phyloP scores from a whole-genome alignment of 2,329 filamentous ascomycete species.

The Aspergillus piperis region DNA sequence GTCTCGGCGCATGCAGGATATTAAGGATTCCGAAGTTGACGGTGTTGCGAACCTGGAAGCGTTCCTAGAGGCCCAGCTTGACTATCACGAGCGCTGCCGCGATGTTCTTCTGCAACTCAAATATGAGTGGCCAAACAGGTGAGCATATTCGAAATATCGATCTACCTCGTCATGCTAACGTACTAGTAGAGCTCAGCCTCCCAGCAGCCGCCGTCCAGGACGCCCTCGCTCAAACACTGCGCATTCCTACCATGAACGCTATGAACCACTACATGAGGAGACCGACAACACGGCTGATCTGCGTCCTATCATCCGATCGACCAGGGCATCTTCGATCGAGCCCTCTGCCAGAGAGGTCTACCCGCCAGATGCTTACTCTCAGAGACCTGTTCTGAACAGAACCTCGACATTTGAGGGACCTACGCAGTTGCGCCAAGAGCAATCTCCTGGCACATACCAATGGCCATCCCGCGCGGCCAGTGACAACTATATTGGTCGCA shows the following conservation, averaged over 20 bases:
- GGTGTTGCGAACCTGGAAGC: slow-evolving; percentile 75
- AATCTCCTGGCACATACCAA: slow-evolving; percentile 49
- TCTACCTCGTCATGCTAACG: slow-evolving; percentile 8
- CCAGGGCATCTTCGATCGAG: slow-evolving; percentile 38
- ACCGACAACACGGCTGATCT: slow-evolving; percentile 49
- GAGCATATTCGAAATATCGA: slow-evolving; percentile 17
- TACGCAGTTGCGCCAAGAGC: slow-evolving; percentile 54
- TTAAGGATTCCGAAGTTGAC: slow-evolving; percentile 87
- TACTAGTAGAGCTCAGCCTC: slow-evolving; percentile 26
- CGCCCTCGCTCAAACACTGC: slow-evolving; percentile 65
- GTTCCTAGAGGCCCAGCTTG: slow-evolving; percentile 85
- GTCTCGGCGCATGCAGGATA: slow-evolving; percentile 88
- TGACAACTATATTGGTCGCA: slow-evolving; percentile 54
- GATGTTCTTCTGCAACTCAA: slow-evolving; percentile 75
- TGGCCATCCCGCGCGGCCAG: slow-evolving; percentile 57
- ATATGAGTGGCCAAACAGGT: slow-evolving; percentile 67
- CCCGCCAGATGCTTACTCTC: slow-evolving; percentile 43
- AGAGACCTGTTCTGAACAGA: slow-evolving; percentile 53
- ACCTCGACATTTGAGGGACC: slow-evolving; percentile 62
- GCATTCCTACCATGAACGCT: slow-evolving; percentile 63
- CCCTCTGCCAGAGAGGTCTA: slow-evolving; percentile 42
- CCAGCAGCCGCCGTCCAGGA: slow-evolving; percentile 44
- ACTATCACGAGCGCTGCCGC: slow-evolving; percentile 86
- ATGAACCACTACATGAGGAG: slow-evolving; percentile 60
- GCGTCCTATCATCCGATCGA: slow-evolving; percentile 57